phyloP scores from a whole-genome alignment of 169 alveolate genomes.

The Eimeria maxima region DNA sequence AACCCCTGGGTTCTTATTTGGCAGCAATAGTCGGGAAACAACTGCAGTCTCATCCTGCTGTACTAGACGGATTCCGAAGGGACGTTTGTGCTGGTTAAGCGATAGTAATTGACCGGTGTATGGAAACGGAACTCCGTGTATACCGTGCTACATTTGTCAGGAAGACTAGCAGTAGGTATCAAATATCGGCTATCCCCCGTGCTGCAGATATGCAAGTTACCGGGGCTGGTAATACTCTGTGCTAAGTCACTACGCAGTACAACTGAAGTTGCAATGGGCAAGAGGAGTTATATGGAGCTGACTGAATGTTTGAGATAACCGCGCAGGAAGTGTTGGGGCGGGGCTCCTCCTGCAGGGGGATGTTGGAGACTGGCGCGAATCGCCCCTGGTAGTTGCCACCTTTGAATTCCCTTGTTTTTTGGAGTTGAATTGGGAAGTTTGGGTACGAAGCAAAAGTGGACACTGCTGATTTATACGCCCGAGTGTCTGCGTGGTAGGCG shows the following conservation, averaged over 20 bases:
- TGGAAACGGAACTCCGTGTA: background rate
- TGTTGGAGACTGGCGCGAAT: slow-evolving; percentile 5
- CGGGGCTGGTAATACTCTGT: background rate
- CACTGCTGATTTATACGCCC: background rate
- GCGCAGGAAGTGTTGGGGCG: background rate
- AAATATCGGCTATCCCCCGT: background rate
- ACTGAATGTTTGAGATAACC: background rate
- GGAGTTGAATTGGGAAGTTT: background rate
- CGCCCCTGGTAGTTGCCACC: background rate
- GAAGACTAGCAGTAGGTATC: background rate
- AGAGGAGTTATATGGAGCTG: background rate
- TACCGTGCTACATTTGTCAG: background rate
- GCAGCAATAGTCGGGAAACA: background rate
- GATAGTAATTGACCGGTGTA: background rate
- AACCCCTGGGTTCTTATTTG: background rate
- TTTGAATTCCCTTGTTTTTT: background rate
- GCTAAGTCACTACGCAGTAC: background rate
- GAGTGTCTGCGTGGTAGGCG: slow-evolving; percentile 50
- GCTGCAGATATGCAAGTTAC: background rate
- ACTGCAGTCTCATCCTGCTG: background rate
- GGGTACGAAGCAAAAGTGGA: background rate
- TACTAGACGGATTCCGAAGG: background rate
- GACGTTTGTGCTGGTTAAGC: background rate
- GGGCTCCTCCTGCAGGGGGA: background rate
- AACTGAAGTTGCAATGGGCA: background rate